A percentile compares a stretch with the other conserved stretches of the same genome.
These are phyloP conservation scores for Ogataea nakhonphanomensis DNA, from an alignment of 805 yeast species.

Conservation along the genomic window DNA sequence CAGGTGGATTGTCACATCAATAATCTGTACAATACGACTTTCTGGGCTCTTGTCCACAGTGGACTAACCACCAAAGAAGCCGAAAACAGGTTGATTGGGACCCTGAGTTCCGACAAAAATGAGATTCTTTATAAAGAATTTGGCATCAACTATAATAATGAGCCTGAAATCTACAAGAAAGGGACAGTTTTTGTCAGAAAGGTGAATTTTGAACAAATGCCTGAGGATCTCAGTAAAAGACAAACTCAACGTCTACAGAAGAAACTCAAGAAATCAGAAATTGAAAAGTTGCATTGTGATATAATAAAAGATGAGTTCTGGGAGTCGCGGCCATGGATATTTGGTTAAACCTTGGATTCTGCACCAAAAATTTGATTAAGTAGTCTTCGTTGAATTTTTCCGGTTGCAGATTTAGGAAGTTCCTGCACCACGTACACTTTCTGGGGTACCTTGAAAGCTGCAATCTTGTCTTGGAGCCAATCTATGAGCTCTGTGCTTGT, in stretches of 20 bases:
- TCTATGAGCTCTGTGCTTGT: conserved; percentile 43
- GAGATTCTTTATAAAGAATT: conserved; percentile 78
- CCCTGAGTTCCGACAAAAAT: conserved; percentile 79
- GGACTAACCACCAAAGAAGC: conserved; percentile 75
- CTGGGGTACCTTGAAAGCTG: conserved; percentile 60
- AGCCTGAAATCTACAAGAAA: conserved; percentile 82
- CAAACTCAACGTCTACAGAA: conserved; percentile 51
- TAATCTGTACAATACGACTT: conserved; percentile 87
- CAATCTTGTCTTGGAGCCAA: conserved; percentile 43
- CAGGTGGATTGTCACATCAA: conserved; percentile 97
- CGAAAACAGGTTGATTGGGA: conserved; percentile 71
- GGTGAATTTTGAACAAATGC: conserved; percentile 1
- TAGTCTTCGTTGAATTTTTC: conserved; percentile 67
- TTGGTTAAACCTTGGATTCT: conserved; percentile 33
- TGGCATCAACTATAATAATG: conserved; percentile 86
- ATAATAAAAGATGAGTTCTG: conserved; percentile 64
- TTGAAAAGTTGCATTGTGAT: conserved; percentile 52
- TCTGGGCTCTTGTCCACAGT: conserved; percentile 84
- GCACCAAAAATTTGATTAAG: conserved; percentile 51
- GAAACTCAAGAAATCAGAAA: conserved; percentile 43
- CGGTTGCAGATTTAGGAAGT: conserved; percentile 75
- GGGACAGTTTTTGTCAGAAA: conserved; percentile 68
- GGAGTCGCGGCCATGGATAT: conserved; percentile 42
- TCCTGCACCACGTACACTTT: conserved; percentile 54
- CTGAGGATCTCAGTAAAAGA: conserved; percentile 32